Evolutionary conservation across 305 asterid species (phyloP), one percentile per base, ranked within the genome.

Genomic region (Fraxinus sp.): DNA sequence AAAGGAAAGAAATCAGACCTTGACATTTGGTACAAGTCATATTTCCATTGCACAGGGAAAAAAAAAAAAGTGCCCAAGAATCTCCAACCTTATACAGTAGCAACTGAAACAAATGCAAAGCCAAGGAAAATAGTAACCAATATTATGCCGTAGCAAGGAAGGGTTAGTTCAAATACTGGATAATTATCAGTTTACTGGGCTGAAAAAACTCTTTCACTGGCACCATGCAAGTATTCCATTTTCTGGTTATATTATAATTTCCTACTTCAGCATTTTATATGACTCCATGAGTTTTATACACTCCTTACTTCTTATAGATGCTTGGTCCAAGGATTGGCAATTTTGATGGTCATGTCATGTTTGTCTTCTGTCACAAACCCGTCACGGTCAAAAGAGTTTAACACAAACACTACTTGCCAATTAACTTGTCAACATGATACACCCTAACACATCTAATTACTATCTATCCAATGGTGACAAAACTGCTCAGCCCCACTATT

Each of bases 1-100:
- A n/a, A 5, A 84, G 13, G 82, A 84, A 74, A 80, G 77, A 76
- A 62, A 87, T 57, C 46, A 84, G 78, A 70, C 72, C 49, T 66
- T 37, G 49, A 3, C 24, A 43, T 75, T n/a, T 59, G 68, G 75
- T 52, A 59, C 13, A 82, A 57, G 81, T 83, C 39, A 77, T 37
- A 33, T 6, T 57, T 36, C 75, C 46, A 73, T 33, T 75, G 68
- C 24, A 73, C 79, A 33, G 72, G 79, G 26, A 39, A 18, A 18
- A 18, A 18, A 43, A 66, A 39, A 26, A 18, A 18, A 6, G 28
- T 20, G 68, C 68, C 28, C 68, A 18, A 57, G 68, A 18, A 18
- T 57, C 68, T 57, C 68, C 68, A 57, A n/a, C 28, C 28, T 18
- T 7, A 20, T 18, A 28, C 28, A 1, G 68, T 66, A 66, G 74